These are phyloP conservation scores for Edaphochlamys debaryana DNA, from an alignment of 139 green algal species.

Conservation along the genomic window DNA sequence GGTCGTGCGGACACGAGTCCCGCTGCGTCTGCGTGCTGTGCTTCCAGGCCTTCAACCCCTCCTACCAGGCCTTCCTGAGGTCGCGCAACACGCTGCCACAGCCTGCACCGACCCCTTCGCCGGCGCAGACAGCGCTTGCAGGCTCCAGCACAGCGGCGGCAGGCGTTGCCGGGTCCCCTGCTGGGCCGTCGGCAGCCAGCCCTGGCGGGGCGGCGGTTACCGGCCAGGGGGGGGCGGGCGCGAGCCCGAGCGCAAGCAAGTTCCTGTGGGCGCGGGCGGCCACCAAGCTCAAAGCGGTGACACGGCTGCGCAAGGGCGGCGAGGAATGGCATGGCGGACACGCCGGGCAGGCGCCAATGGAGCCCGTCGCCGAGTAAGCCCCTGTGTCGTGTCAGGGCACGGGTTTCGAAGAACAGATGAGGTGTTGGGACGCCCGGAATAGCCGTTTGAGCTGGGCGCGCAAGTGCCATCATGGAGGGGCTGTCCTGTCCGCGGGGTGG, in stretches of 20 bases:
- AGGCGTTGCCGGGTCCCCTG: too few relatives aligned
- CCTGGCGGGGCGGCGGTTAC: too few relatives aligned
- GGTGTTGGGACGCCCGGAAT: too few relatives aligned
- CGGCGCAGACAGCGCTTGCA: background rate
- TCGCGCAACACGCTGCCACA: conserved; percentile 36
- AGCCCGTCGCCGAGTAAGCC: background rate
- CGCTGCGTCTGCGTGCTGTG: conserved; percentile 74
- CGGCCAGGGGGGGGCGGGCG: background rate
- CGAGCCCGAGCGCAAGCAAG: conserved; percentile 8
- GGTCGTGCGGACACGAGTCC: conserved; percentile 67
- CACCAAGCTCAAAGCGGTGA: conserved; percentile 44
- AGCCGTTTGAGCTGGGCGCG: too few relatives aligned
- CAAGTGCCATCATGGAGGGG: too few relatives aligned
- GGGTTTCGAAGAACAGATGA: too few relatives aligned
- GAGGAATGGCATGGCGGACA: background rate
- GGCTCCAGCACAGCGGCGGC: too few relatives aligned
- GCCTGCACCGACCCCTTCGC: too few relatives aligned
- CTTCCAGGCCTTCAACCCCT: conserved; percentile 60
- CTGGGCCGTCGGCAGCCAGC: too few relatives aligned
- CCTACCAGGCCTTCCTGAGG: conserved; percentile 44
- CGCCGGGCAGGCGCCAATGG: too few relatives aligned
- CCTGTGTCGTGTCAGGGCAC: too few relatives aligned
- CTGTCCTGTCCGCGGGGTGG: too few relatives aligned
- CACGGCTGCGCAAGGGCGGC: conserved; percentile 19
- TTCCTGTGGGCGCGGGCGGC: conserved; percentile 45